These are phyloP conservation scores for Bjerkandera adusta DNA, from an alignment of 1,284 basidiomycete species.

Conservation along the genomic window DNA sequence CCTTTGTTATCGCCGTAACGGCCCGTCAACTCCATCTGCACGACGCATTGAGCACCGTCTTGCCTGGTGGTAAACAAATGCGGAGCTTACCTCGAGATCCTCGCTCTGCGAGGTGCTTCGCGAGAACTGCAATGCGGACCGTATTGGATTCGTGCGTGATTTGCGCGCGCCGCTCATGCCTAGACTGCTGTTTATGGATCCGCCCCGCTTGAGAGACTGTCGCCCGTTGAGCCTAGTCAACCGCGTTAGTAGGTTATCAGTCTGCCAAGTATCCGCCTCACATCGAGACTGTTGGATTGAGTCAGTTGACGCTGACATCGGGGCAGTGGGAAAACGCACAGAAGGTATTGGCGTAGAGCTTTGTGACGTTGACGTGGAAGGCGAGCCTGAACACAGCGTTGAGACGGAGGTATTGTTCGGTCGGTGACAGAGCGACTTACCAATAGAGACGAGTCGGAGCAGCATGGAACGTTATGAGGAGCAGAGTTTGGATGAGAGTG, in stretches of 20 bases:
- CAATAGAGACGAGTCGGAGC: constrained; percentile 28
- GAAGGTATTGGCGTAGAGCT: constrained; percentile 37
- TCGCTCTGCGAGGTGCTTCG: constrained; percentile 1
- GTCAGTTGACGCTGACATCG: not conserved
- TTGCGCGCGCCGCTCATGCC: constrained; percentile 7
- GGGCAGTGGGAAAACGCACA: constrained; percentile 15
- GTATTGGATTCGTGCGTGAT: not conserved
- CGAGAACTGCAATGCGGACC: constrained; percentile 2
- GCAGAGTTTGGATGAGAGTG: constrained; percentile 31
- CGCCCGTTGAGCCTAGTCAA: constrained; percentile 9
- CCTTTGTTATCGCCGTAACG: too few species aligned
- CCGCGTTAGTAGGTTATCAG: not conserved
- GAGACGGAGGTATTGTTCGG: too few species aligned
- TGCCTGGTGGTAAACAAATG: not conserved
- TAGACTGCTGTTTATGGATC: constrained; percentile 2
- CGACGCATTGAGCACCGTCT: not conserved
- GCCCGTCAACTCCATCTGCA: too few species aligned
- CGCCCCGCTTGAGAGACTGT: not conserved
- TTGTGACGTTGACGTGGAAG: constrained; percentile 36
- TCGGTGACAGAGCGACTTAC: constrained; percentile 18
- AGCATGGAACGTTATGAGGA: constrained; percentile 35
- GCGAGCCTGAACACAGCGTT: constrained; percentile 28
- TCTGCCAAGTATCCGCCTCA: not conserved
- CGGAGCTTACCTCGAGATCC: constrained; percentile 5
- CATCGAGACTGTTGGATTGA: constrained; percentile 1